phyloP scores from a whole-genome alignment of 768 basidiomycete genomes.

The Lentinula guzmanii region DNA sequence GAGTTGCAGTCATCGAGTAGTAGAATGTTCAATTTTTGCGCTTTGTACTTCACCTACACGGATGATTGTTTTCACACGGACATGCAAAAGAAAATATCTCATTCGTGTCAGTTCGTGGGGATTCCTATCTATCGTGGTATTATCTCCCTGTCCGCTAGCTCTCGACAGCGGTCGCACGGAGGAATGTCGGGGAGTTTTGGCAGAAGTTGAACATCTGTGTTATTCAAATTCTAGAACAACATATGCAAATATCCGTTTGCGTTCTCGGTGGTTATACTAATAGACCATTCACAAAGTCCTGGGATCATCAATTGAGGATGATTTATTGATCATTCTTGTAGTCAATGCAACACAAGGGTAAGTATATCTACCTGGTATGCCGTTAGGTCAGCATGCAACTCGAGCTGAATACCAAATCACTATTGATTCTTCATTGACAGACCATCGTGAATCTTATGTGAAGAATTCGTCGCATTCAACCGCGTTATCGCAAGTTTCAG shows the following conservation, averaged over 20 bases:
- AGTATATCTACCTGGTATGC: background rate
- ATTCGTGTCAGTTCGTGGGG: background rate
- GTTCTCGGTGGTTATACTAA: no score
- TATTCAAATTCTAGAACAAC: background rate
- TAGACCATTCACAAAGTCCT: background rate
- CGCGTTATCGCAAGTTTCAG: background rate
- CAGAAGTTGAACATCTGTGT: background rate
- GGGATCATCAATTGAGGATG: background rate
- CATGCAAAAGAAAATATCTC: background rate
- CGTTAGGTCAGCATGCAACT: background rate
- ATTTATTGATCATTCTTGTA: background rate
- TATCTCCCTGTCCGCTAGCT: no score
- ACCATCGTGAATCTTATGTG: background rate
- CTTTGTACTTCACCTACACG: no score
- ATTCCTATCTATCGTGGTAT: no score
- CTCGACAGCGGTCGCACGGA: background rate
- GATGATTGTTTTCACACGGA: background rate
- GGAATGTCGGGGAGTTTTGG: background rate
- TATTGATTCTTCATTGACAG: background rate
- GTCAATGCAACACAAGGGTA: background rate
- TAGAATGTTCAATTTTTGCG: no score
- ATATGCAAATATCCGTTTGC: background rate
- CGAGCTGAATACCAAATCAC: background rate
- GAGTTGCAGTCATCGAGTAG: no score
- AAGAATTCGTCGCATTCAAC: background rate